A percentile compares a stretch with the other conserved stretches of the same genome.
Conservation (phyloP, 192 early-diverging fungal genomes). For the Entomortierella lignicola region DNA sequence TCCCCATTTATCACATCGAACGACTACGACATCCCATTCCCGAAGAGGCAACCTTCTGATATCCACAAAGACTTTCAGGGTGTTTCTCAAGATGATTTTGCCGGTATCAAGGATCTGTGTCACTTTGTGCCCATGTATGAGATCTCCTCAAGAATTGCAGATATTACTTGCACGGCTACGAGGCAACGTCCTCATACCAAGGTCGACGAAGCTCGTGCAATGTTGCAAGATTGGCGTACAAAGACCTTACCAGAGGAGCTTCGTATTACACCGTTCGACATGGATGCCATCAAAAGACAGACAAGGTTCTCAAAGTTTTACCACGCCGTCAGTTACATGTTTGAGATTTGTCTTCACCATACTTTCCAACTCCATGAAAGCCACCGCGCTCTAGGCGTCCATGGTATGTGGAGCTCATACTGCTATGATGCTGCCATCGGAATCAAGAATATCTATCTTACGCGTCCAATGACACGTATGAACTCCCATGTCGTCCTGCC, state of each 20-base stretch:
- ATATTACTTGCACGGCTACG: constrained; percentile 49
- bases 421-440: constrained; percentile 43
- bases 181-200: constrained; percentile 37
- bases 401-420: constrained; percentile 40
- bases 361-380: constrained; percentile 50
- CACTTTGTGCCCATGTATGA: constrained; percentile 51
- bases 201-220: constrained; percentile 35
- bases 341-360: constrained; percentile 45
- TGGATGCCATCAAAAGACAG: constrained; percentile 24
- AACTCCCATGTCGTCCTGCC: constrained; percentile 47
- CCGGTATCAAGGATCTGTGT: constrained; percentile 32
- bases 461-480: constrained; percentile 46
- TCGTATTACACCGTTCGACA: constrained; percentile 29
- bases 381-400: constrained; percentile 30
- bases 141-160: constrained; percentile 30
- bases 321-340: constrained; percentile 42
- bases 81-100: constrained; percentile 36
- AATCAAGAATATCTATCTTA: constrained; percentile 43
- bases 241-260: constrained; percentile 22
- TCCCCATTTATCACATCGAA: constrained; percentile 48
- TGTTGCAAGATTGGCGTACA: constrained; percentile 35
- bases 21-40: constrained; percentile 49
- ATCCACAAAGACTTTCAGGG: constrained; percentile 17
- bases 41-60: constrained; percentile 16
- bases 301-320: constrained; percentile 50